phyloP scores from a whole-genome alignment of 805 yeast genomes.

The Cyberlindnera petersonii region DNA sequence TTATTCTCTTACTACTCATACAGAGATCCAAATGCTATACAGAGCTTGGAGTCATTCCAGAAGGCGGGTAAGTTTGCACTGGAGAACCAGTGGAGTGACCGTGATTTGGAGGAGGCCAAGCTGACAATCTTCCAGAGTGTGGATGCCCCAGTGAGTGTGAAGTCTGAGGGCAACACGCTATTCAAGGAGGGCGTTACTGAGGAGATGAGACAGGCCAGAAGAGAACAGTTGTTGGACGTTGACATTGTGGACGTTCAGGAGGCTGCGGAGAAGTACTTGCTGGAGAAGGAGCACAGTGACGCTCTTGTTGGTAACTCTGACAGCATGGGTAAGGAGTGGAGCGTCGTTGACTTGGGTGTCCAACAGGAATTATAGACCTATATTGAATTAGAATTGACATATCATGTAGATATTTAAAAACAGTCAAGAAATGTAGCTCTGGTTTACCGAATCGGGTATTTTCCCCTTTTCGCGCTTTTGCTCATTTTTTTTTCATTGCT shows the following conservation, averaged over 20 bases:
- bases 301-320: constrained; percentile 43
- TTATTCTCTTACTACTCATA: constrained; percentile 80
- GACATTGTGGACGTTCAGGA: constrained; percentile 54
- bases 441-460: background rate
- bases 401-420: no score
- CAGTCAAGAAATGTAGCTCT: no score
- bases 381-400: no score
- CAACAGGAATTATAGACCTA: constrained; percentile 2
- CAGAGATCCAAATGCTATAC: constrained; percentile 85
- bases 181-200: constrained; percentile 72
- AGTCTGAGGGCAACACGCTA: constrained; percentile 65
- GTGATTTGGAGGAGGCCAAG: constrained; percentile 84
- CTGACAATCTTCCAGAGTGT: constrained; percentile 84
- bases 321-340: constrained; percentile 18
- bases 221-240: constrained; percentile 70
- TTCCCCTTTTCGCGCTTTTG: background rate
- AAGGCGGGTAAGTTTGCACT: constrained; percentile 48
- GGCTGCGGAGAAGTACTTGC: constrained; percentile 66
- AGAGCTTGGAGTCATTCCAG: constrained; percentile 59
- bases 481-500: background rate
- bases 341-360: constrained; percentile 20
- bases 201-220: constrained; percentile 74
- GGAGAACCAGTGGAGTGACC: constrained; percentile 47
- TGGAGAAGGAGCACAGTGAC: constrained; percentile 28
- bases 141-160: constrained; percentile 84